Base-by-base conservation (phyloP, 2,329 filamentous ascomycete species). In the Didymellaceae sp. region DNA sequence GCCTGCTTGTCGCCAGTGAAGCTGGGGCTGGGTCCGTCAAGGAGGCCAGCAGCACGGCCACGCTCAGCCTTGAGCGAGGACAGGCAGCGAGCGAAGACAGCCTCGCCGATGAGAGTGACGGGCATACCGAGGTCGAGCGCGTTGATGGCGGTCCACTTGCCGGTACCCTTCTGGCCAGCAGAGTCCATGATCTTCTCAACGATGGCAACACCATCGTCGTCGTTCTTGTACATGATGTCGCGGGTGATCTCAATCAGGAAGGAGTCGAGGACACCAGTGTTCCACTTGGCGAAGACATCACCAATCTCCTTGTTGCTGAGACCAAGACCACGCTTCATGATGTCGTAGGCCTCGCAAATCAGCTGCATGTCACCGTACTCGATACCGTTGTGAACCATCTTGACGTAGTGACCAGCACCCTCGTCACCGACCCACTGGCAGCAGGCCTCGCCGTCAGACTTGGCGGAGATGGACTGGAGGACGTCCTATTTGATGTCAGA, bases 331-430 rank as follows among this genome's bases (percentile, higher is more conserved):
- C 94, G 93, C 87, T 97, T 97, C 88, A 99, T 90, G 81, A 99
- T 96, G 77, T 99, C 94, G 81, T 99, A 99, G 69, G 94, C 94
- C 87, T 99, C 94, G 80, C 89, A 95, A 77, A 99, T 99, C 73
- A 99, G 85, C 84, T 99, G 94, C 94, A 99, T 99, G 82, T 99
- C 94, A 86, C 94, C 94, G 77, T 99, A 99, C 82, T 99, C 94
- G 71, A 99, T 99, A 85, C 94, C 94, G 81, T 99, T 99, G 88
- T 99, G 94, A 60, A 99, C 94, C 94, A 99, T 99, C 90, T 99
- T 99, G 83, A 99, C 93, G 84, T 97, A 99, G 87, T 99, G 94
- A 70, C 94, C 94, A 80, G 94, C 90, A 86, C 94, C 94, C 79
- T 97, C 91, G 80, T 97, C 94, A 82, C 94, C 94, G 70, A 99